phyloP scores from a whole-genome alignment of 2,329 filamentous ascomycete species.

The Apiospora sp. region DNA sequence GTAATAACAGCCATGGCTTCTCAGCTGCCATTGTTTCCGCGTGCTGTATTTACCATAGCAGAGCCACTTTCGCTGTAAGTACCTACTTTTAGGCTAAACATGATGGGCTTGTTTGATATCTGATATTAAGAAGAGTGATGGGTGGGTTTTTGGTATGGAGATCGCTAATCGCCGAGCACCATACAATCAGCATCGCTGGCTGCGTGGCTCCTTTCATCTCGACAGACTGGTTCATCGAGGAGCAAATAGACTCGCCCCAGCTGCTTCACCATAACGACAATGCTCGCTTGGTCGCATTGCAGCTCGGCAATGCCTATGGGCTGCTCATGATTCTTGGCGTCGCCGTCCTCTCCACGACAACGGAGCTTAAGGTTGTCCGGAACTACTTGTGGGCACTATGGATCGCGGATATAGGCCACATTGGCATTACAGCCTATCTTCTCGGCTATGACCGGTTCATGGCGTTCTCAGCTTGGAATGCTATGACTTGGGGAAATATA shows the following conservation, averaged over 20 bases:
- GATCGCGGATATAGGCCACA: slow-evolving; percentile 72
- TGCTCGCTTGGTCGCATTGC: slow-evolving; percentile 66
- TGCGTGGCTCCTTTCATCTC: slow-evolving; percentile 63
- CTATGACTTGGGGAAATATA: slow-evolving; percentile 77
- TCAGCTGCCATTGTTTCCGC: slow-evolving; percentile 68
- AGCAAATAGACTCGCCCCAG: slow-evolving; percentile 60
- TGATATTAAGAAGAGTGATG: not conserved
- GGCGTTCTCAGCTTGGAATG: slow-evolving; percentile 69
- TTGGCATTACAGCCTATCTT: slow-evolving; percentile 66
- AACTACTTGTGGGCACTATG: slow-evolving; percentile 73
- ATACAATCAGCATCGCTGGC: slow-evolving; percentile 61
- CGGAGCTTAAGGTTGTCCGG: slow-evolving; percentile 70
- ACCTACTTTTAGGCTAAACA: slow-evolving; percentile 49
- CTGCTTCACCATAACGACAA: slow-evolving; percentile 50
- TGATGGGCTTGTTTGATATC: slow-evolving; percentile 11
- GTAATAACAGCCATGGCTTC: slow-evolving; percentile 58
- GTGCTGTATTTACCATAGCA: slow-evolving; percentile 71
- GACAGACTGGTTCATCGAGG: slow-evolving; percentile 68
- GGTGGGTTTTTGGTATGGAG: slow-evolving; percentile 25
- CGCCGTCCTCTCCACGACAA: slow-evolving; percentile 69
- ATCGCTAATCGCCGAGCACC: not conserved
- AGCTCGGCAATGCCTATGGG: slow-evolving; percentile 75
- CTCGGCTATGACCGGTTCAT: slow-evolving; percentile 64
- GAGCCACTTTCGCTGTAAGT: slow-evolving; percentile 75
- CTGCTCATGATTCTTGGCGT: slow-evolving; percentile 71